phyloP scores from a whole-genome alignment of 164 flowering plant species.

The Tetracentron sinense region DNA sequence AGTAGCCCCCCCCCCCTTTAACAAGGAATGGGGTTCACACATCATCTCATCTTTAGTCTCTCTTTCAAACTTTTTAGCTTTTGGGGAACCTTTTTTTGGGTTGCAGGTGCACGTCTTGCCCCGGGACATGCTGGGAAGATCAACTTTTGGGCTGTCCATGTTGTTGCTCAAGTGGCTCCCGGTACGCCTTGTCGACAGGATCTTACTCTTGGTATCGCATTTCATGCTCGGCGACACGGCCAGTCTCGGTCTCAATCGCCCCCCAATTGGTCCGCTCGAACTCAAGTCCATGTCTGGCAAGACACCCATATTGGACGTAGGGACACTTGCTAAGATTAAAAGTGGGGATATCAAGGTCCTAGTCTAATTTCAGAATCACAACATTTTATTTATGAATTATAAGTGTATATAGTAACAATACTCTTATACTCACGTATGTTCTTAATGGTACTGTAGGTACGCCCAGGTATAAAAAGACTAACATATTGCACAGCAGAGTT shows the following conservation, averaged over 20 bases:
- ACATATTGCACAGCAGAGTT: slow-evolving; percentile 46
- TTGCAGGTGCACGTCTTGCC: slow-evolving; percentile 88
- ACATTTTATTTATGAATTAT: no score
- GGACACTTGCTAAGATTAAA: slow-evolving; percentile 79
- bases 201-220: slow-evolving; percentile 51
- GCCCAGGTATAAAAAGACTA: slow-evolving; percentile 43
- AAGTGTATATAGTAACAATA: no score
- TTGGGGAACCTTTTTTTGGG: slow-evolving; percentile 8
- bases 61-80: slow-evolving; percentile 2
- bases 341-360: slow-evolving; percentile 69
- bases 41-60: slow-evolving; percentile 13
- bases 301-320: slow-evolving; percentile 89
- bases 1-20: neutral
- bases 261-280: slow-evolving; percentile 69
- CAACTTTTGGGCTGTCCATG: slow-evolving; percentile 91
- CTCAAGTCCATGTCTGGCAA: slow-evolving; percentile 72
- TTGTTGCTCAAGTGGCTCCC: slow-evolving; percentile 90
- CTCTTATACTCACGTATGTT: no score
- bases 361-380: no score
- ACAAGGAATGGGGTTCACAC: slow-evolving; percentile 17
- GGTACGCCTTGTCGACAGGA: slow-evolving; percentile 60
- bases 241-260: slow-evolving; percentile 56
- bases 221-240: slow-evolving; percentile 68
- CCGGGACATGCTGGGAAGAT: slow-evolving; percentile 81
- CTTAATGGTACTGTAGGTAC: no score